These are phyloP conservation scores for Fusarium phyllophilum DNA, from an alignment of 2,329 filamentous ascomycete species.

Conservation along the genomic window DNA sequence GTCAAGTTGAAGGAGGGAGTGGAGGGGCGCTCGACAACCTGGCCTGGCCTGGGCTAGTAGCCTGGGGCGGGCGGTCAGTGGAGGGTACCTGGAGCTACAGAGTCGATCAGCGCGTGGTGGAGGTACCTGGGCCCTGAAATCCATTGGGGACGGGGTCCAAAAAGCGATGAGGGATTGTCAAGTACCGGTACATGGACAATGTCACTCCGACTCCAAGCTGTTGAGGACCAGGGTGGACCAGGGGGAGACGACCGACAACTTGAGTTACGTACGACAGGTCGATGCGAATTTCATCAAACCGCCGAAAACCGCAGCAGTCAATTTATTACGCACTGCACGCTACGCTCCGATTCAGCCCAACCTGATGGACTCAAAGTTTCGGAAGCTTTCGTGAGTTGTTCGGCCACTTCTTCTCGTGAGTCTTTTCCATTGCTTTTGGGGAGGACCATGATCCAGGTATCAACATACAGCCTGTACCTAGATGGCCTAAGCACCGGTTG, in stretches of 20 bases:
- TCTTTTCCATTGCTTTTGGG: conserved; percentile 8
- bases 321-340: conserved; percentile 17
- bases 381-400: conserved; percentile 15
- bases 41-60: conserved; percentile 19
- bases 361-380: conserved; percentile 1
- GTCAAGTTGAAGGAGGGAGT: conserved; percentile 31
- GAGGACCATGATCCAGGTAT: neutral
- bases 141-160: conserved; percentile 33
- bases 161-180: conserved; percentile 40
- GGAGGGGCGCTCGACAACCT: conserved; percentile 17
- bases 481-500: conserved; percentile 5
- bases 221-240: conserved; percentile 43
- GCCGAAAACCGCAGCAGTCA: conserved; percentile 39
- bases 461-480: conserved; percentile 17
- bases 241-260: conserved; percentile 25
- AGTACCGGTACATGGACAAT: conserved; percentile 37
- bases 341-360: conserved; percentile 6
- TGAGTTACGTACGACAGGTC: conserved; percentile 37
- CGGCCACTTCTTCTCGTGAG: conserved; percentile 6
- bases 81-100: conserved; percentile 30
- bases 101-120: conserved; percentile 12
- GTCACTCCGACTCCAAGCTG: conserved; percentile 37
- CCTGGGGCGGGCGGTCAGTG: conserved; percentile 29
- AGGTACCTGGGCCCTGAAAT: conserved; percentile 38
- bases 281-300: conserved; percentile 23